Conservation (phyloP, 345 rosid genomes). For the Dipteronia dyeriana region DNA sequence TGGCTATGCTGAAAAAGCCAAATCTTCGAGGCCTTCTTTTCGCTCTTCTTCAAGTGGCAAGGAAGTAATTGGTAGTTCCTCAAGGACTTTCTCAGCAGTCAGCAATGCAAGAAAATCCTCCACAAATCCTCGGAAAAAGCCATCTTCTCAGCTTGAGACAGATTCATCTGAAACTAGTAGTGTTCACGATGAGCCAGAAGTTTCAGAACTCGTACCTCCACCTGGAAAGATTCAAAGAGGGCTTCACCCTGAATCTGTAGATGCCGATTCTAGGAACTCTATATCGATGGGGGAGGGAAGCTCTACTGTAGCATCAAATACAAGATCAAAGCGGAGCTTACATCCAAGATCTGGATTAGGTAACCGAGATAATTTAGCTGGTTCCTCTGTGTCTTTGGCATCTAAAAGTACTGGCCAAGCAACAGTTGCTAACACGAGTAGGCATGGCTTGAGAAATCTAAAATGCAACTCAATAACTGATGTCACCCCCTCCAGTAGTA, state of each 20-base stretch:
- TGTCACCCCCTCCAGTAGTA: constrained; percentile 43
- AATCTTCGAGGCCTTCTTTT: constrained; percentile 50
- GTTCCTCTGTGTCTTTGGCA: constrained; percentile 39
- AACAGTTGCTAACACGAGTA: constrained; percentile 36
- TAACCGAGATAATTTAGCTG: constrained; percentile 35
- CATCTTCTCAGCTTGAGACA: constrained; percentile 41
- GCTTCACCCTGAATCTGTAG: constrained; percentile 31
- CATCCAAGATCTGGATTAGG: constrained; percentile 46
- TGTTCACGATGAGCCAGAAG: constrained; percentile 54
- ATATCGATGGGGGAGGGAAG: constrained; percentile 42
- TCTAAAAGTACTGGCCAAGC: constrained; percentile 46
- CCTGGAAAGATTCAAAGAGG: constrained; percentile 49
- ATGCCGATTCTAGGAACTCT: constrained; percentile 32
- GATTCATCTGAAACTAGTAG: constrained; percentile 77
- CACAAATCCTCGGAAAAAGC: constrained; percentile 47
- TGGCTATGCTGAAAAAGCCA: constrained; percentile 52
- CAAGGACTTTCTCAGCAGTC: constrained; percentile 41
- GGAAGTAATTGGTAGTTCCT: constrained; percentile 71
- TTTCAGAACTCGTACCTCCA: constrained; percentile 33
- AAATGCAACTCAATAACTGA: constrained; percentile 60
- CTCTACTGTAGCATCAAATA: constrained; percentile 48
- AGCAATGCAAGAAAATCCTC: constrained; percentile 41
- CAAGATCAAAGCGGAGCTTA: constrained; percentile 47
- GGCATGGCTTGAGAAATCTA: constrained; percentile 47
- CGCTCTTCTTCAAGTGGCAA: constrained; percentile 57